These are phyloP conservation scores for Camellia sinensis DNA, from an alignment of 148 eudicot genomes.

Conservation along the genomic window DNA sequence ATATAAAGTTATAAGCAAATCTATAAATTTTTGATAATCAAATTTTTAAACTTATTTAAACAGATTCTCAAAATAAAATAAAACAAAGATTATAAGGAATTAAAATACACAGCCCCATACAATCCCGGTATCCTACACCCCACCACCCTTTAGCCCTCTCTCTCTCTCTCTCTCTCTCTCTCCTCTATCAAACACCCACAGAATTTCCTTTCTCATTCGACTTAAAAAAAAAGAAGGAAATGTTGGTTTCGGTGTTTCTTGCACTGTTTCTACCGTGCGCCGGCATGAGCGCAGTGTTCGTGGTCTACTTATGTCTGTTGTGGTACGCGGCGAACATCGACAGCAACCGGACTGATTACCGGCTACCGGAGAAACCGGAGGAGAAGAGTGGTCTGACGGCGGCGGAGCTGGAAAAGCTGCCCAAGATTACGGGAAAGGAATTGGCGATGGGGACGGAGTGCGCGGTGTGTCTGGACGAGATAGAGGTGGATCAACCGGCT, in stretches of 20 bases:
- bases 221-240: background rate
- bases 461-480: conserved; percentile 83
- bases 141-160: background rate
- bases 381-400: conserved; percentile 49
- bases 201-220: too few species aligned
- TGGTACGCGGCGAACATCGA: conserved; percentile 44
- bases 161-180: background rate
- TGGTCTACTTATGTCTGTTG: conserved; percentile 64
- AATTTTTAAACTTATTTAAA: too few species aligned
- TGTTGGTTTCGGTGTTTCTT: conserved; percentile 64
- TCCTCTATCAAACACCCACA: background rate
- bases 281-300: conserved; percentile 67
- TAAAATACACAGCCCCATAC: too few species aligned
- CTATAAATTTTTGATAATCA: too few species aligned
- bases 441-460: conserved; percentile 72
- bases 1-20: too few species aligned
- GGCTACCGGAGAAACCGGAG: conserved; percentile 37
- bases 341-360: background rate
- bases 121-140: background rate
- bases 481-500: conserved; percentile 64
- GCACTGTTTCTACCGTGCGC: conserved; percentile 82
- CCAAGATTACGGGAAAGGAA: conserved; percentile 61
- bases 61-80: too few species aligned
- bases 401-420: conserved; percentile 70
- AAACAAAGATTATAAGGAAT: too few species aligned